A percentile compares a stretch with the other conserved stretches of the same genome.
Conservation (phyloP, 2,329 filamentous ascomycete genomes). For the Neoarthrinium moseri region DNA sequence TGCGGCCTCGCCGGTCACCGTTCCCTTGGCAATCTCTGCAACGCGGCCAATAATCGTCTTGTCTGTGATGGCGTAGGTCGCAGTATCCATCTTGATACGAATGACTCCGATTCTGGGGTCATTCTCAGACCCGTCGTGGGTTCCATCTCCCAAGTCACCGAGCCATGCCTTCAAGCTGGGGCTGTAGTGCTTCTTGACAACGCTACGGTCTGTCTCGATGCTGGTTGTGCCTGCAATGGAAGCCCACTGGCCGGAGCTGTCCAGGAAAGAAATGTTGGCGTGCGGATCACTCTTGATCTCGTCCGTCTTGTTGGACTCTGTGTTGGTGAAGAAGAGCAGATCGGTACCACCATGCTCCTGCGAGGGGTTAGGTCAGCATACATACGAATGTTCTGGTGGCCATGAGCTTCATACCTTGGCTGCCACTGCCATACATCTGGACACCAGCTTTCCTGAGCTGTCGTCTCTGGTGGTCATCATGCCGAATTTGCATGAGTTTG, state of each 20-base stretch:
- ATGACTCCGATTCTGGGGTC: constrained; percentile 84
- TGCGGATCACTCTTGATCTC: constrained; percentile 71
- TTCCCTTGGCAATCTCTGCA: constrained; percentile 73
- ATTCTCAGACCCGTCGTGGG: constrained; percentile 76
- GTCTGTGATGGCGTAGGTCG: constrained; percentile 66
- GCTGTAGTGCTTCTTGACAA: constrained; percentile 74
- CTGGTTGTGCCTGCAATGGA: constrained; percentile 74
- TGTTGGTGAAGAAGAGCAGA: constrained; percentile 89
- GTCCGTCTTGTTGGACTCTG: constrained; percentile 83
- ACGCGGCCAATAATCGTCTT: constrained; percentile 64
- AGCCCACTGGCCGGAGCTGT: constrained; percentile 77
- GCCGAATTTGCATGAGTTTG: constrained; percentile 74
- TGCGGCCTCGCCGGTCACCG: constrained; percentile 69
- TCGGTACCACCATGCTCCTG: constrained; percentile 78
- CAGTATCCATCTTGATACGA: constrained; percentile 68
- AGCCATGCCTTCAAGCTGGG: constrained; percentile 78
- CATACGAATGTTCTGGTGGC: no score
- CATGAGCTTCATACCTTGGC: constrained; percentile 57
- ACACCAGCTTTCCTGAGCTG: constrained; percentile 65
- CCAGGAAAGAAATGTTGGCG: constrained; percentile 81
- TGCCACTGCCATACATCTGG: constrained; percentile 83
- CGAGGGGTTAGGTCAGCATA: no score
- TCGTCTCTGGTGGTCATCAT: constrained; percentile 82
- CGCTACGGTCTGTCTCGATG: constrained; percentile 66
- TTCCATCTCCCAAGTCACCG: constrained; percentile 80